Evolutionary conservation across 495 filamentous ascomycete species (phyloP).

Genomic region (Aspergillus affinis): DNA sequence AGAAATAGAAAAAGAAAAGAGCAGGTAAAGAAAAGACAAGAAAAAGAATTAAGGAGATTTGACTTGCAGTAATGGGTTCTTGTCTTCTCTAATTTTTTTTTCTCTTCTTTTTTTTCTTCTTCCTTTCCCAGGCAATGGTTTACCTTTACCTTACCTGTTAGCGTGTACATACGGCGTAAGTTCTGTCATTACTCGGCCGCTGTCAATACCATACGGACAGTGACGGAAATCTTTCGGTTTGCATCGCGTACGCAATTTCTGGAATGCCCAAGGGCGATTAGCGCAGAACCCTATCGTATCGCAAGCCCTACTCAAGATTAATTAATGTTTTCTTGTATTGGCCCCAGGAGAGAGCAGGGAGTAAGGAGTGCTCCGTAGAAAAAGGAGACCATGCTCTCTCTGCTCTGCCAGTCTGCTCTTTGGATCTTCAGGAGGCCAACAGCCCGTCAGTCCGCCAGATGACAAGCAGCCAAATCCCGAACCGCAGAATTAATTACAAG

Average conservation of each 20-base stretch:
- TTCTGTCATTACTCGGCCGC: neutral
- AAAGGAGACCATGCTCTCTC: too few species aligned
- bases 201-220: neutral
- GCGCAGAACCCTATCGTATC: neutral
- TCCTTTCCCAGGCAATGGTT: neutral
- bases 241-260: neutral
- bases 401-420: neutral
- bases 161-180: neutral
- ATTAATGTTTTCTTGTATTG: neutral
- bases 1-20: neutral
- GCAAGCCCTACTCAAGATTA: neutral
- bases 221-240: neutral
- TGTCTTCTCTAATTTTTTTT: neutral
- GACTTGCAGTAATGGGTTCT: too few species aligned
- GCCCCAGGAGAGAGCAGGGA: too few species aligned
- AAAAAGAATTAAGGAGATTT: too few species aligned
- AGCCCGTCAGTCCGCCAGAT: too few species aligned
- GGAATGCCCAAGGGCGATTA: neutral
- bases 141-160: neutral
- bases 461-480: slow-evolving; percentile 1
- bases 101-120: neutral
- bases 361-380: neutral
- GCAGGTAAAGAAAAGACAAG: neutral
- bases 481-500: slow-evolving; percentile 10
- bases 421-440: slow-evolving; percentile 15